Conservation (phyloP, 768 basidiomycete species). For the Xerocomus potaroensis region DNA sequence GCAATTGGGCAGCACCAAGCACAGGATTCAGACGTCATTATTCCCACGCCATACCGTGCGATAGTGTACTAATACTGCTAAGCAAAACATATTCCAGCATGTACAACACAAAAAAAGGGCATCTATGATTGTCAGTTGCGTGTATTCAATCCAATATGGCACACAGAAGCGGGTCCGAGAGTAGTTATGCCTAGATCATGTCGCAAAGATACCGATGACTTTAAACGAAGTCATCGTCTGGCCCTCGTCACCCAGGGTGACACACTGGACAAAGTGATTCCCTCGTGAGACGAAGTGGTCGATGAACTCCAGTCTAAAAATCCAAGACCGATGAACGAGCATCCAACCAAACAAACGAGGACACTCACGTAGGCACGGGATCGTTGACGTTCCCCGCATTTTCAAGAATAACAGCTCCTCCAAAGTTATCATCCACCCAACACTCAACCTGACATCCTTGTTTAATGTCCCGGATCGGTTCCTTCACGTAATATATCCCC, state of each 20-base stretch:
- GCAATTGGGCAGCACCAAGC: background rate
- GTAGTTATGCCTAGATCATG: slow-evolving; percentile 34
- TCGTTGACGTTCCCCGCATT: slow-evolving; percentile 68
- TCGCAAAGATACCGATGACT: slow-evolving; percentile 86
- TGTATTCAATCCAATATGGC: no score
- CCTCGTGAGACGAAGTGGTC: slow-evolving; percentile 83
- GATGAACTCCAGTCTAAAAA: slow-evolving; percentile 70
- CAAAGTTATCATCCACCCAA: slow-evolving; percentile 97
- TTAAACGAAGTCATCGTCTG: slow-evolving; percentile 77
- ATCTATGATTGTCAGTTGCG: slow-evolving; percentile 2
- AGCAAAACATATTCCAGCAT: background rate
- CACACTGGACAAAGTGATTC: slow-evolving; percentile 91
- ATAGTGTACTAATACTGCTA: background rate
- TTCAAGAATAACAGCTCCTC: slow-evolving; percentile 69
- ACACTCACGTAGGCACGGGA: slow-evolving; percentile 61
- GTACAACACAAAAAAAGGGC: background rate
- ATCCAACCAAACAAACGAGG: background rate
- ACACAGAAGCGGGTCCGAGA: background rate
- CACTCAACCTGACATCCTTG: slow-evolving; percentile 76
- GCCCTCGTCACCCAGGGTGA: slow-evolving; percentile 85
- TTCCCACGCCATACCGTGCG: slow-evolving; percentile 19
- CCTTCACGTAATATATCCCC: slow-evolving; percentile 84
- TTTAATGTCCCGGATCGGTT: slow-evolving; percentile 54
- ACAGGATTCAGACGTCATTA: slow-evolving; percentile 16
- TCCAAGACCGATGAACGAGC: background rate